Base-by-base conservation (phyloP, 2,329 filamentous ascomycete genomes). In the Exutisphaerella laricina region DNA sequence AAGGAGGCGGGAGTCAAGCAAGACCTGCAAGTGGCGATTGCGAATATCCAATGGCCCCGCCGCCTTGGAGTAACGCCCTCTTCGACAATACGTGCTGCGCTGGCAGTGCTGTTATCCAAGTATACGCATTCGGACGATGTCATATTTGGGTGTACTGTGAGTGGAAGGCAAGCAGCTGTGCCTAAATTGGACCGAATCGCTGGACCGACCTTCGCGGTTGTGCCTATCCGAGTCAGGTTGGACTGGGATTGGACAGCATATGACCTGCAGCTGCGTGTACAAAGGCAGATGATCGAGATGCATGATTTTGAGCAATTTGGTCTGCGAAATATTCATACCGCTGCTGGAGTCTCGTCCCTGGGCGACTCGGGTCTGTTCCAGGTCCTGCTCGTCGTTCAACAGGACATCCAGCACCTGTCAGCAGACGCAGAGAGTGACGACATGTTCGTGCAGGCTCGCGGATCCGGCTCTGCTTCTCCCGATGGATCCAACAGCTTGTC, bases 231-330 rank as follows among this genome's bases (percentile, higher is more conserved):
- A 14, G 29, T 31, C 7, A 9, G 13, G 7, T 31, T 31, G 29
- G 29, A 31, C 29, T 8, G 7, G 29, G 29, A 31, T 8, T 8
- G 13, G 7, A 31, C 29, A 14, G 29, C 13, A 14, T 7, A 31
- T 8, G 7, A 31, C 13, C 6, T 31, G 29, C 29, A 31, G 29
- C 29, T 8, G 29, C 13, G 7, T 31, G 29, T 31, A 14, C 44
- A 47, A 29, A 4, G 36, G 10, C 39, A 41, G 13, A 29, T 31
- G 10, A n/a, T 47, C 3, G 39, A 39, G 12, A 40, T 40, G 33
- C 29, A 39, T n/a, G 29, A 21, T 13, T 36, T 23, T 20, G 45
- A 48, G 26, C 43, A 46, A 26, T 41, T 37, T 36, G 45, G 45
- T n/a, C 25, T 48, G 9, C 36, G 33, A 25, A 40, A 45, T n/a